Evolutionary conservation across 108 stramenopile genomes (phyloP), one percentile per base, ranked within the genome.

Genomic region (Cyclotella distinguenda): DNA sequence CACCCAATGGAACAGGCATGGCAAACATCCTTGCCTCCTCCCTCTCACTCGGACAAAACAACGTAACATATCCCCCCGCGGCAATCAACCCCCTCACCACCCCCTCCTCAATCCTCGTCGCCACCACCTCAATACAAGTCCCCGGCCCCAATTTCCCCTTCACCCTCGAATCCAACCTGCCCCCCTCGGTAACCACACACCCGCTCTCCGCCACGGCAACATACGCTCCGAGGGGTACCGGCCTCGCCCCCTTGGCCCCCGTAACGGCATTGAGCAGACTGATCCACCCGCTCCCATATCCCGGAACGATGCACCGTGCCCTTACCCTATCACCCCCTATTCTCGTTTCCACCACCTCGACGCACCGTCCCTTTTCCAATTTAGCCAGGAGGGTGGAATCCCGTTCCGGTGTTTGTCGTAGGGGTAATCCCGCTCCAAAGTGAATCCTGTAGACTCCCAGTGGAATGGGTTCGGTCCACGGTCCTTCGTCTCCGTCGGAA

Each of bases 391-490:
- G 44, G 13, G 45, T 19, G 0, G 74, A 76, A 62, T 76, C 66
- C 21, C 74, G 66, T 45, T 76, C 74, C 11, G 66, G 50, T 18
- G 74, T 76, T 42, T 61, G 46, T 15, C 74, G 33, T 12, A 76
- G 31, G 16, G 74, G 74, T 12, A 76, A 43, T 11, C 74, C 74
- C 1, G 47, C 66, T 9, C 18, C 22, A 46, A 76, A 76, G 22
- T 59, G 62, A 44, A 76, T 63, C 19, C 66, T 31, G 28, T 76
- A 76, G 11, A 76, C 74, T 32, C 74, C 74, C 36, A 68, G 36
- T 38, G 74, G 59, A 7, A 76, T 50, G 8, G 74, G 74, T 33
- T 68, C 74, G 6, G 69, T 70, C 74, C 74, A 75, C 28, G 74
- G 74, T 40, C 74, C 74, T 11, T 35, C 59, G 46, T 75, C 74